Base-by-base conservation (phyloP, 495 filamentous ascomycete species). In the Xanthoparmelia taractica region DNA sequence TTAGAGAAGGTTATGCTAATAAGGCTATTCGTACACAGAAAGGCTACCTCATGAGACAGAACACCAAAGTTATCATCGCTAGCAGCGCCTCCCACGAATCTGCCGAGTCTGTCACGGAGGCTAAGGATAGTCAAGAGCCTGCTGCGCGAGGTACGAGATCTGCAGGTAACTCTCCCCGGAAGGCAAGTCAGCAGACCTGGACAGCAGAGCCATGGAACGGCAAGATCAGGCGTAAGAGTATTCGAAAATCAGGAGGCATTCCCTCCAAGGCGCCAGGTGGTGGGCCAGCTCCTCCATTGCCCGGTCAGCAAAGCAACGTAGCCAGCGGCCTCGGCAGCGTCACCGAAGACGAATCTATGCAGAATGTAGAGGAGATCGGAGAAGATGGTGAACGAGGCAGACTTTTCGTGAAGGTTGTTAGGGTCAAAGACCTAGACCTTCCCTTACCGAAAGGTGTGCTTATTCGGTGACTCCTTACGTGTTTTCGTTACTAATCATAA, bases 41-140 rank as follows among this genome's bases (percentile, higher is more conserved):
- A 78, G 94, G 94, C 27, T 98, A 98, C 69, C 82, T 98, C 37
- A 97, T 97, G 94, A 85, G 94, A 67, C 94, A 98, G 66, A 98
- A 97, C 73, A 97, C 94, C 23, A 97, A 96, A 71, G 84, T 98
- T 50, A 90, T 98, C 59, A 88, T 96, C 63, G 94, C 95, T 1
- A 86, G 82, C 63, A 96, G 86, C 71, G 85, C 78, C 65, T 80
- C 75, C 31, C 77, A 80, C 27, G 78, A 83, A 23, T 77, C 78
- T 50, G 66, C 77, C 6, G 61, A 58, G n/a, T 63, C 56, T 27
- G 61, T 64, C 36, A 66, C 74, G 2, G 68, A 77, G 12, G 65
- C 73, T 33, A 72, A 77, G 0, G 84, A 87, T 61, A 78, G 79
- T 66, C 79, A 80, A 23, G 75, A 77, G 1, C 75, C 80, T 50